Conservation (phyloP, 441 rosid genomes). For the Hura crepitans region DNA sequence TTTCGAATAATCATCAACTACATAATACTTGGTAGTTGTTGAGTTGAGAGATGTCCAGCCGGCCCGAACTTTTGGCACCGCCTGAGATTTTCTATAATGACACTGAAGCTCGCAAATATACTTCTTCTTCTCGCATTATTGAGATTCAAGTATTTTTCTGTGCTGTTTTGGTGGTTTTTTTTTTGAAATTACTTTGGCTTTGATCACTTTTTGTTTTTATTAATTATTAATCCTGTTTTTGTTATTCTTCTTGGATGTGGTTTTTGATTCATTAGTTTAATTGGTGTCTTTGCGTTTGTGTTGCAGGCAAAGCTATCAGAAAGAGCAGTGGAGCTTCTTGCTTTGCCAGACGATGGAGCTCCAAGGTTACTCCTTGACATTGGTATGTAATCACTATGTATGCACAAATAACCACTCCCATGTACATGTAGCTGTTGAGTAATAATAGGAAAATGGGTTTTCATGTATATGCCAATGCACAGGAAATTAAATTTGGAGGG, state of each 20-base stretch:
- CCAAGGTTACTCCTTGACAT: slow-evolving; percentile 84
- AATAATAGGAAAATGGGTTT: not conserved
- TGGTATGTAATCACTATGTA: slow-evolving; percentile 63
- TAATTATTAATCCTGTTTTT: not conserved
- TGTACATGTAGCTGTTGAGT: not conserved
- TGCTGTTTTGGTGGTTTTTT: too few species aligned
- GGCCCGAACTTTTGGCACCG: slow-evolving; percentile 80
- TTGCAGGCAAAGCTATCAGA: slow-evolving; percentile 60
- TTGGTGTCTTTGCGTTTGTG: not conserved
- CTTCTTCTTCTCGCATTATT: slow-evolving; percentile 84
- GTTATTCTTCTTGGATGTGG: not conserved
- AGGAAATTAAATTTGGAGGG: too few species aligned
- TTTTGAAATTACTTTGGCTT: not conserved
- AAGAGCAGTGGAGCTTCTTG: slow-evolving; percentile 93
- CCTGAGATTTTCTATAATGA: slow-evolving; percentile 95
- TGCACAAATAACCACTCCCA: not conserved
- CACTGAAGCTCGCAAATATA: slow-evolving; percentile 81
- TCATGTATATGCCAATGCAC: not conserved
- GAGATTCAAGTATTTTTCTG: slow-evolving; percentile 62
- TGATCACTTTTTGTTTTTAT: not conserved
- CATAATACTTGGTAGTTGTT: too few species aligned
- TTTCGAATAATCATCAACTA: too few species aligned
- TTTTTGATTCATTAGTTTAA: not conserved
- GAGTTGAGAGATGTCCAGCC: slow-evolving; percentile 40
- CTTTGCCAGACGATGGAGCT: slow-evolving; percentile 70